These are phyloP conservation scores for Pholiota molesta DNA, from an alignment of 768 basidiomycete genomes.

Conservation along the genomic window DNA sequence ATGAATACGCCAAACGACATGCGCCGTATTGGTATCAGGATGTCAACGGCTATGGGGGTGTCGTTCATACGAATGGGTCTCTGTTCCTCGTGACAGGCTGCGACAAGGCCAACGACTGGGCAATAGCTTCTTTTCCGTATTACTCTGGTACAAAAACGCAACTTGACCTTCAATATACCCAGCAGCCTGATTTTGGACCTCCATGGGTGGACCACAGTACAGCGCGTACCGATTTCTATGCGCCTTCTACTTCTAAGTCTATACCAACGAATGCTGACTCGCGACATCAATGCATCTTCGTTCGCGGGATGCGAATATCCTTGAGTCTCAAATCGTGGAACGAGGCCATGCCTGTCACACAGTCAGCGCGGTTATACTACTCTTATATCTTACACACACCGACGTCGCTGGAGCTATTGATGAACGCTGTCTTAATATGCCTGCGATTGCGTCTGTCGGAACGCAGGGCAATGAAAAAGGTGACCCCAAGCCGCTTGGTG, in stretches of 20 bases:
- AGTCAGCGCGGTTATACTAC: conserved; percentile 3
- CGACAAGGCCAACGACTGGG: conserved; percentile 12
- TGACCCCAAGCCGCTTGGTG: conserved; percentile 5
- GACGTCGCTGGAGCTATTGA: not conserved
- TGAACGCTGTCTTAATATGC: conserved; percentile 4
- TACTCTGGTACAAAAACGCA: not conserved
- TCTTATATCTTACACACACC: conserved; percentile 11
- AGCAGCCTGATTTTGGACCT: not conserved
- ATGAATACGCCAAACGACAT: not conserved
- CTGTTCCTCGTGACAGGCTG: conserved; percentile 10
- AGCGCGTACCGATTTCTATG: conserved; percentile 7
- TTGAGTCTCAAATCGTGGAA: conserved; percentile 13
- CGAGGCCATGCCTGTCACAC: not conserved
- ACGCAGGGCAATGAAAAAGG: conserved; percentile 7
- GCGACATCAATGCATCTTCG: conserved; percentile 12
- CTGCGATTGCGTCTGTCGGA: conserved; percentile 10
- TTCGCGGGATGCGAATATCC: conserved; percentile 16
- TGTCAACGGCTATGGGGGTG: conserved; percentile 38
- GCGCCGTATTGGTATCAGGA: conserved; percentile 10
- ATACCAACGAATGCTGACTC: not conserved
- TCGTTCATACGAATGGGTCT: conserved; percentile 14
- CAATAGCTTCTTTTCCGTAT: not conserved
- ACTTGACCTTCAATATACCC: conserved; percentile 1
- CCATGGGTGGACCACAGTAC: conserved; percentile 12
- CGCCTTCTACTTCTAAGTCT: not conserved